Percentiles rank a stretch among this genome's conserved stretches.
These are phyloP conservation scores for Brassica hybrid DNA, from an alignment of 441 rosid genomes.

Conservation along the genomic window DNA sequence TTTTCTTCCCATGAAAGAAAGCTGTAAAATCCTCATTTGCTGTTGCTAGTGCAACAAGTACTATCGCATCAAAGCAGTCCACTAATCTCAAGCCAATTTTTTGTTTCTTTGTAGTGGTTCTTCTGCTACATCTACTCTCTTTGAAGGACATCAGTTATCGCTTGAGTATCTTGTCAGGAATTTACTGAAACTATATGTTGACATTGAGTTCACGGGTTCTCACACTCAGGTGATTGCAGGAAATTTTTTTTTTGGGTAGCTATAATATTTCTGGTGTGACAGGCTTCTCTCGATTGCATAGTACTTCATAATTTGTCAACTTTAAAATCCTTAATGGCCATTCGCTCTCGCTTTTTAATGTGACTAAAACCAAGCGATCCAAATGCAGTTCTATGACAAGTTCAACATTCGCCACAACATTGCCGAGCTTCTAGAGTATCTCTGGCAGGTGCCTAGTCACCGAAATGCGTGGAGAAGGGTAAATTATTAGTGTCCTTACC, in stretches of 20 bases:
- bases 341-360: neutral
- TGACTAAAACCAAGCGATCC: constrained; percentile 30
- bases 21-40: constrained; percentile 6
- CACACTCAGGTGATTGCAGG: constrained; percentile 86
- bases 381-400: constrained; percentile 93
- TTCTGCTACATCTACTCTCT: constrained; percentile 78
- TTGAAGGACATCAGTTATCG: constrained; percentile 93
- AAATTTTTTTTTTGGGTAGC: constrained; percentile 25
- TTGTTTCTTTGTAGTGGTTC: constrained; percentile 69
- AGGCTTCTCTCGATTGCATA: constrained; percentile 7
- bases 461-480: constrained; percentile 98
- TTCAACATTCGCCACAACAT: constrained; percentile 98
- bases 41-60: constrained; percentile 30
- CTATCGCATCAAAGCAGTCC: constrained; percentile 1
- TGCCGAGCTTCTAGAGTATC: constrained; percentile 95
- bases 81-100: neutral
- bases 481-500: constrained; percentile 23
- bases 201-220: constrained; percentile 98
- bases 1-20: constrained; percentile 21
- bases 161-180: constrained; percentile 97
- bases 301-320: constrained; percentile 7
- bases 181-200: constrained; percentile 96
- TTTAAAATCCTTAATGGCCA: constrained; percentile 12
- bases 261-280: constrained; percentile 19
- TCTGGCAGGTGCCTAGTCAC: constrained; percentile 99